These are phyloP conservation scores for Inga oerstediana DNA, from an alignment of 306 rosid species.

Conservation along the genomic window DNA sequence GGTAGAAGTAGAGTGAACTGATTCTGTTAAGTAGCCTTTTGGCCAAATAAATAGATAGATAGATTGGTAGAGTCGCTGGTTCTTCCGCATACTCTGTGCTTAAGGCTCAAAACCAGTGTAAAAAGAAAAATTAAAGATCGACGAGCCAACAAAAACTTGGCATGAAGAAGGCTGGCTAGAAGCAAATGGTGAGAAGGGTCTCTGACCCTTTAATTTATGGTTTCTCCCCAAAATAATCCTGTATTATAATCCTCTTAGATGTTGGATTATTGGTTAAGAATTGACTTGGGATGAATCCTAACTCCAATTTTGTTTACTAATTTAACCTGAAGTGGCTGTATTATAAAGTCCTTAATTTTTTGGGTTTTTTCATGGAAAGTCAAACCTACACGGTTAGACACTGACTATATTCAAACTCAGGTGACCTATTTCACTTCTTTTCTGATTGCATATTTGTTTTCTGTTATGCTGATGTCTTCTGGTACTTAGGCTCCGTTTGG, in stretches of 20 bases:
- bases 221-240: not conserved
- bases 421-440: not conserved
- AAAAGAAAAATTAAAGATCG: not conserved
- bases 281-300: not conserved
- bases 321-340: not conserved
- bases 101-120: conserved; percentile 12
- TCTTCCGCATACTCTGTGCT: not conserved
- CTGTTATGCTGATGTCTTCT: not conserved
- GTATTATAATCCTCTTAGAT: not conserved
- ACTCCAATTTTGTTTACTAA: not conserved
- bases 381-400: not conserved
- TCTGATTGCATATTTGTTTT: not conserved
- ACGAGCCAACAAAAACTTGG: not conserved
- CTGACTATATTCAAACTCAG: not conserved
- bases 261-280: not conserved
- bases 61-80: not conserved
- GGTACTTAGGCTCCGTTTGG: not conserved
- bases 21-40: not conserved
- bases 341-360: not conserved
- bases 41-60: not conserved
- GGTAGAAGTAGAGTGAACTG: not conserved
- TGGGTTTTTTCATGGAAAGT: not conserved
- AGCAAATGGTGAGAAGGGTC: not conserved
- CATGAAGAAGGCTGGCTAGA: not conserved
- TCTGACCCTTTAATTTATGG: not conserved